These are phyloP conservation scores for Backusella parvicylindrica DNA, from an alignment of 192 early-diverging fungal genomes.

Conservation along the genomic window DNA sequence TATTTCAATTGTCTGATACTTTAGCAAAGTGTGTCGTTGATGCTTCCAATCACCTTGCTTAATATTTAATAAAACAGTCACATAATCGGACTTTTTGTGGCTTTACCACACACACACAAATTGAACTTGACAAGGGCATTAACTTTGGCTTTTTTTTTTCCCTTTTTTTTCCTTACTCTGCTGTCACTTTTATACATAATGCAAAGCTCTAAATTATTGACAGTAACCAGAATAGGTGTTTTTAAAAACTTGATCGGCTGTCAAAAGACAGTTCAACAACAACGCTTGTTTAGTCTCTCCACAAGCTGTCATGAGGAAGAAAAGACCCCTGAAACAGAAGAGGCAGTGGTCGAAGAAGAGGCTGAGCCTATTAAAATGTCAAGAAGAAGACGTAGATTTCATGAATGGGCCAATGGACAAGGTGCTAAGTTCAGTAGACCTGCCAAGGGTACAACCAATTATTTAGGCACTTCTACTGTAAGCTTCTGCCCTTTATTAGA, in stretches of 20 bases:
- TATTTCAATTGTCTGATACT: constrained; percentile 50
- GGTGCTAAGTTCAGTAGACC: constrained; percentile 26
- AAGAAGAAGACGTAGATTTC: constrained; percentile 31
- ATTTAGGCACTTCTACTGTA: constrained; percentile 22
- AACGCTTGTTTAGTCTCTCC: constrained; percentile 10
- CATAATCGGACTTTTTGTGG: background rate
- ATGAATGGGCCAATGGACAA: constrained; percentile 26
- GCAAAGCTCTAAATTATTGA: background rate
- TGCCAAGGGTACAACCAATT: constrained; percentile 34
- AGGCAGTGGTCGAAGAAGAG: constrained; percentile 7
- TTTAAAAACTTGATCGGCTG: background rate
- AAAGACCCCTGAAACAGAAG: constrained; percentile 13
- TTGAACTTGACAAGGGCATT: constrained; percentile 7
- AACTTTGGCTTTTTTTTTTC: background rate
- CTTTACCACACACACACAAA: background rate
- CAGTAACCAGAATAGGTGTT: background rate
- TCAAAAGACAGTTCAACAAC: constrained; percentile 2
- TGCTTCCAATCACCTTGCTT: background rate
- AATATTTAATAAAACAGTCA: background rate
- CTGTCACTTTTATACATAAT: background rate
- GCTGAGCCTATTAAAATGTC: constrained; percentile 30
- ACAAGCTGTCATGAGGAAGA: background rate
- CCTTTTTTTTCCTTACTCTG: background rate
- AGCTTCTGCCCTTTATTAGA: background rate
- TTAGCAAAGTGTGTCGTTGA: constrained; percentile 37